Base-by-base conservation (phyloP, 495 filamentous ascomycete genomes). In the Bacidia rubella region DNA sequence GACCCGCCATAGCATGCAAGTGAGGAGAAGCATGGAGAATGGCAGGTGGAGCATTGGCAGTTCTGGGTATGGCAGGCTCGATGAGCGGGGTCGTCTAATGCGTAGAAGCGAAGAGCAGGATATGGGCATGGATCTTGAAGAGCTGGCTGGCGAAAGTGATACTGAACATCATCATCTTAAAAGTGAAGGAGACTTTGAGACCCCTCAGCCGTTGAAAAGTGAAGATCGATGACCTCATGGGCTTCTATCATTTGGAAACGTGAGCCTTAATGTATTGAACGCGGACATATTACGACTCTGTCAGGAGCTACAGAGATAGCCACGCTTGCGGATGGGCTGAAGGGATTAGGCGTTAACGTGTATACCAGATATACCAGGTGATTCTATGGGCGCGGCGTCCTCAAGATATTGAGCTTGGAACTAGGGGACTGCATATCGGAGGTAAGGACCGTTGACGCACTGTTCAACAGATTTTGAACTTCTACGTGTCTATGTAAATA, bases 1-100 rank as follows among this genome's bases (percentile, higher is more conserved):
- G 59, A 96, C 93, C 17, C 79, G 92, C 51, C 77, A 85, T 46
- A 90, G 85, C 57, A 96, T 98, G 92, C 93, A 98, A 61, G 71
- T 84, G 32, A 74, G 89, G 49, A 74, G 93, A 43, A 86, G 81
- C 66, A 69, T 63, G 39, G 77, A 80, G 45, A 68, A 70, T 41
- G 74, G 75, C 56, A 67, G 71, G 24, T 66, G 70, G 22, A 75
- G 75, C 54, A 73, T 68, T n/a, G 77, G 74, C 21, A 81, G 83
- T 59, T 73, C 74, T 46, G 72, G 74, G 11, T 76, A 67, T 49
- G 49, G 53, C 22, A 54, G 70, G 26, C 74, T 71, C 46, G 74
- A 75, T 1, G 87, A 90, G 50, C 78, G 86, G 51, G 80, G 89
- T 58, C 83, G 85, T 2, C 74, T 95, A 10, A 94, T 95, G 59